Base-by-base conservation (phyloP, 2,329 filamentous ascomycete species). In the Aspergillus jensenii region DNA sequence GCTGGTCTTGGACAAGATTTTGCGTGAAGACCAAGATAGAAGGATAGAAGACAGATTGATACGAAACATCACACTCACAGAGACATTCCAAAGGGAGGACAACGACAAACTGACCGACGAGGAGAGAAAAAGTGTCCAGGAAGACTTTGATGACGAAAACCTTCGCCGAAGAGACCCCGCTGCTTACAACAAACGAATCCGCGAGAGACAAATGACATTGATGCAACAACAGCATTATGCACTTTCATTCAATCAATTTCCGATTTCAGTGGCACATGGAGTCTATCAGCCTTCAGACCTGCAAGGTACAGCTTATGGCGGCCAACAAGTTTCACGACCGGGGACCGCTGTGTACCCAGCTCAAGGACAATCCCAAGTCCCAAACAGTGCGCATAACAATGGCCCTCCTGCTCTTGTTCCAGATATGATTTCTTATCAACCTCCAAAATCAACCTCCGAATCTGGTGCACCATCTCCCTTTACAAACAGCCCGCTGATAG, bases 71-170 rank as follows among this genome's bases (percentile, higher is more conserved):
- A 80, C 84, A 3, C 82, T 87, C 40, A 89, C 87, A 0, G 88
- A 93, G 63, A 88, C 87, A 0, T 91, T 91, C 63, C 87, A 90
- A 62, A 81, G 85, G 62, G 87, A 92, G 62, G 87, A 89, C 56
- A 76, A 83, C 11, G 85, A 87, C 50, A 80, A 81, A 12, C 72
- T 93, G 21, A 87, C 85, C 0, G 76, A 79, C 0, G 85, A 89
- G 52, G 89, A 92, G 61, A 70, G 79, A 9, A 76, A 74, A 44
- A 82, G 87, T 46, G 84, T 85, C 0, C 78, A 82, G 33, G 63
- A 76, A 41, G 71, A 79, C 49, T 62, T 79, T 6, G 66, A 70
- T 35, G 73, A 81, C 40, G 72, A 79, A 56, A 68, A 66, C 25
- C 67, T 80, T 9, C 70, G 67, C 56, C 71, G 76, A 46, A 72